phyloP scores from a whole-genome alignment of 1,139 yeast genomes.

The Hansenula sp. region DNA sequence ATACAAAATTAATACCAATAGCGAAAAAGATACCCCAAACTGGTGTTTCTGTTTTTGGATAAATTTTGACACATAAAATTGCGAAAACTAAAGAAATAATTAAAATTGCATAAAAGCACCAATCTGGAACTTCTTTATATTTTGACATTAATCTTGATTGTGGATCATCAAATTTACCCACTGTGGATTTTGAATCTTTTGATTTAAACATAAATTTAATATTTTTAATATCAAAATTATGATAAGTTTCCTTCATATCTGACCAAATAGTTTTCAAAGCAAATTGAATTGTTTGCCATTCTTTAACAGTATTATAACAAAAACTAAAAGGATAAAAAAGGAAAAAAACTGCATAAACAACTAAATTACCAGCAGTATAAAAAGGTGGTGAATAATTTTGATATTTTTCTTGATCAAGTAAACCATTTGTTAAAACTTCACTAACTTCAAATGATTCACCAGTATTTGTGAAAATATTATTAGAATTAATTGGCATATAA shows the following conservation, averaged over 20 bases:
- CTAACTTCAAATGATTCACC: slow-evolving; percentile 35
- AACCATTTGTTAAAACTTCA: slow-evolving; percentile 14
- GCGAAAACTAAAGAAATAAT: slow-evolving; percentile 46
- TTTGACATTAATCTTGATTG: slow-evolving; percentile 51
- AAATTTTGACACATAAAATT: slow-evolving; percentile 40
- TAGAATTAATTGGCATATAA: slow-evolving; percentile 44
- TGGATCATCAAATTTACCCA: slow-evolving; percentile 40
- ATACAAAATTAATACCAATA: slow-evolving; percentile 47
- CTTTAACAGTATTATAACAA: slow-evolving; percentile 34
- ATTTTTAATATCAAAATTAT: slow-evolving; percentile 22
- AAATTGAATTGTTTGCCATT: slow-evolving; percentile 21
- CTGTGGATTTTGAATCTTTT: slow-evolving; percentile 11
- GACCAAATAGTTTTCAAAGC: slow-evolving; percentile 23
- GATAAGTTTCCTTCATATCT: slow-evolving; percentile 17
- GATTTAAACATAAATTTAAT: slow-evolving; percentile 2
- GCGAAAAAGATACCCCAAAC: slow-evolving; percentile 55
- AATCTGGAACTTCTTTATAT: slow-evolving; percentile 60
- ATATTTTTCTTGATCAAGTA: slow-evolving; percentile 38
- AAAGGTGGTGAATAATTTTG: slow-evolving; percentile 50
- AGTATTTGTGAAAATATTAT: slow-evolving; percentile 38
- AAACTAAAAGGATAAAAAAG: slow-evolving; percentile 54
- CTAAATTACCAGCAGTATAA: slow-evolving; percentile 53
- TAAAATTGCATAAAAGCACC: slow-evolving; percentile 48
- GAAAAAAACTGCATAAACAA: slow-evolving; percentile 53
- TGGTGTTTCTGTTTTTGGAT: slow-evolving; percentile 38